phyloP scores from a whole-genome alignment of 129 eudicot genomes.

The Ambrosia trifida region DNA sequence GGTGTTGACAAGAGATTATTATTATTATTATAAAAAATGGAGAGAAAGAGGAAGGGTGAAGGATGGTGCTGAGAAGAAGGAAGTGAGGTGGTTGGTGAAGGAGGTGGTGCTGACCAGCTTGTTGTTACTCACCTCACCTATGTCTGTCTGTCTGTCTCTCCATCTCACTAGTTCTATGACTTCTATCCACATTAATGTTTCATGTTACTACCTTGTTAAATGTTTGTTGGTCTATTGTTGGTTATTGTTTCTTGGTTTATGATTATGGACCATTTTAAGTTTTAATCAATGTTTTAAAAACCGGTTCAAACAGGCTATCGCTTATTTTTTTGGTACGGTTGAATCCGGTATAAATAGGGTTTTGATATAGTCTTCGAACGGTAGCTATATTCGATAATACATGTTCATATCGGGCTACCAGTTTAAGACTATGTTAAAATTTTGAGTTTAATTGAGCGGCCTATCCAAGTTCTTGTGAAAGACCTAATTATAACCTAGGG shows the following conservation, averaged over 20 bases:
- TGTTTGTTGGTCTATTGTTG: neutral
- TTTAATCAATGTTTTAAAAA: too few relatives aligned
- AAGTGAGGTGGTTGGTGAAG: conserved; percentile 23
- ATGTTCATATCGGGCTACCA: too few relatives aligned
- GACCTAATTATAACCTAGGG: too few relatives aligned
- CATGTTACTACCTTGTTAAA: conserved; percentile 27
- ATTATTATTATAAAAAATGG: too few relatives aligned
- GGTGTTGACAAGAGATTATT: neutral
- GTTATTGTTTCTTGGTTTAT: neutral
- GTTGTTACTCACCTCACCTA: conserved; percentile 13
- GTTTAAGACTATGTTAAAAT: too few relatives aligned
- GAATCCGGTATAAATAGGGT: too few relatives aligned
- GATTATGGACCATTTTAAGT: neutral
- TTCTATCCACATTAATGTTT: conserved; percentile 28
- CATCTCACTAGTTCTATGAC: conserved; percentile 16
- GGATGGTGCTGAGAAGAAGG: conserved; percentile 35
- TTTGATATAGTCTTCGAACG: too few relatives aligned
- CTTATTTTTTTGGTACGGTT: too few relatives aligned
- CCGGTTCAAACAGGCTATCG: too few relatives aligned
- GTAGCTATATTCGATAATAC: too few relatives aligned
- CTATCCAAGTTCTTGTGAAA: too few relatives aligned
- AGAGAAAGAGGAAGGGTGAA: conserved; percentile 19
- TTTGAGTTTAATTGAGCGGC: too few relatives aligned
- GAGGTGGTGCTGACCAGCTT: conserved; percentile 47
- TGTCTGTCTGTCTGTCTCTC: neutral